Base-by-base conservation (phyloP, 208 protist genomes). In the Wallacemonas sp. region DNA sequence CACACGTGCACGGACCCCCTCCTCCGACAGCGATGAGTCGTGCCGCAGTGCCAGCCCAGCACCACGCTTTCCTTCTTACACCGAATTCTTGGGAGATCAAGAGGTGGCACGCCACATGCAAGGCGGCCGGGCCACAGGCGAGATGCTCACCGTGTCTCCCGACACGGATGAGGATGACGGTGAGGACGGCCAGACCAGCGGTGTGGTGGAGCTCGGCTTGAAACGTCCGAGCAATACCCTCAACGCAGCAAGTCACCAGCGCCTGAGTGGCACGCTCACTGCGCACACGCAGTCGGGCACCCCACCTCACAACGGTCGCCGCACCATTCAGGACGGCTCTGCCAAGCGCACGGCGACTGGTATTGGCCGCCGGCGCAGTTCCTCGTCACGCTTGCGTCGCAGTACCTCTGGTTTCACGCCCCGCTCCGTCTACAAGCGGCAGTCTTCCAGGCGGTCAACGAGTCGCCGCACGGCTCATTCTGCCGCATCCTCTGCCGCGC, bases 41-140 rank as follows among this genome's bases (percentile, higher is more conserved):
- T 42, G 33, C 6, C 68, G 74, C n/a, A 80, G 71, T 46, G 77
- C 80, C 41, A 91, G 84, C 63, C 89, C 89, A 26, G 81, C 86
- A 6, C 89, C 89, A 27, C 89, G 89, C 39, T 95, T 95, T 39
- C 89, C 89, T 2, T 78, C 67, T 26, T 95, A 90, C 56, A 77
- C 73, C 4, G 66, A 90, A 66, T 92, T 86, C 41, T 63, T 95
- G 28, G 86, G 82, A 38, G 88, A 92, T 14, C 79, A 84, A 33
- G 59, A 70, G 17, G 41, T n/a, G n/a, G 63, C 54, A 21, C 60
- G 51, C 11, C 44, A 78, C 33, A 53, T 59, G 30, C 34, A 69
- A 6, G 42, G 66, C 17, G 62, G 66, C 19, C 73, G 63, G 0
- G 44, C 56, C n/a, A 79, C 68, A 17, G 26, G 17, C 38, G 72